Base-by-base conservation (phyloP, 2,329 filamentous ascomycete genomes). In the Botrytis cinerea region DNA sequence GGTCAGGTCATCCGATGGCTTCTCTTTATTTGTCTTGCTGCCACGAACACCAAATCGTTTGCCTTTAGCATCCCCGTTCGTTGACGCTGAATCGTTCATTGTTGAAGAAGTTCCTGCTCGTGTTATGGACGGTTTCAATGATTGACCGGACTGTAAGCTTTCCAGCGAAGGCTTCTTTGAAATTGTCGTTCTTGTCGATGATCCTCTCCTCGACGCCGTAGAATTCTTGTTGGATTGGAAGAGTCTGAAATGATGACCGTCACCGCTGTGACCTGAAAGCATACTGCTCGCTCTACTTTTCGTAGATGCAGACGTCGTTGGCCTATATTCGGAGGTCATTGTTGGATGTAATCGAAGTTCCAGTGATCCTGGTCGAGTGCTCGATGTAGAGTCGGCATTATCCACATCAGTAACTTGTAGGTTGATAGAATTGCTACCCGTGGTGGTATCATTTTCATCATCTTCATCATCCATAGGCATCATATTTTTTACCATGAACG, bases 321-420 rank as follows among this genome's bases (percentile, higher is more conserved):
- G 78, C 12, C 78, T 77, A 43, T 75, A 32, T 74, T 88, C 85
- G 0, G 89, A 90, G 40, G 87, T 91, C 79, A 97, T 83, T 0
- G 95, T 98, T 20, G 96, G 94, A 72, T 91, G 91, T 59, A 98
- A 86, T 51, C 95, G 90, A 71, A 94, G 86, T 80, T 97, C 94
- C 38, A 98, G 87, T 45, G 93, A 92, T 5, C 92, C 92, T 14
- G 92, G 87, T 20, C 90, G 88, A 8, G 88, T 90, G 14, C 86
- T 84, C 74, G 89, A 88, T n/a, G 84, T 82, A 18, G 85, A 83
- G 67, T 88, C 88, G 48, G 72, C 59, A 73, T 84, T 86, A 74
- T 87, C 86, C 60, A 81, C 73, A 57, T 78, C 75, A n/a, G 73
- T 74, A 25, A 75, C 72, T 7, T 73, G 73, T 7, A 76, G 64